Evolutionary conservation across 2,329 filamentous ascomycete species (phyloP), one percentile per base, ranked within the genome.

Genomic region (Ophiostoma novo-ulmi): DNA sequence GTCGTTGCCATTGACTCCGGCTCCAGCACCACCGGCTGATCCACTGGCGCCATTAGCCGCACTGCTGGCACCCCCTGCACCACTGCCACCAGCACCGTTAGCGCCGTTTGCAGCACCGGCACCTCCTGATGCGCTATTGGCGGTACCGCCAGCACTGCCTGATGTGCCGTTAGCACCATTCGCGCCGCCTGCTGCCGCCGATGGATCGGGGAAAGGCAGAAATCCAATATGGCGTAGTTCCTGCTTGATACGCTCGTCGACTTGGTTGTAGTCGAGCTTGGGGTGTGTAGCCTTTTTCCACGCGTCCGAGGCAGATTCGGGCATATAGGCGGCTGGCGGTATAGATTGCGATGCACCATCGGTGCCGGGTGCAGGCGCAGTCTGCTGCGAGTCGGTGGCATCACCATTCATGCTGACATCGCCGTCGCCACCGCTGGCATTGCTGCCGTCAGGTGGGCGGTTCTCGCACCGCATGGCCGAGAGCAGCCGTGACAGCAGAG

Each of bases 161-260:
- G 68, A 39, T 69, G 39, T n/a, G 36, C 64, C 69, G 68, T 52
- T 70, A 14, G 26, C 69, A 14, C 68, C 71, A 17, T 72, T 73
- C 39, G 75, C 72, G 68, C 68, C 68, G 71, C 68, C 39, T 68
- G 71, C 64, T 41, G 71, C 70, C 61, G 75, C 73, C 4, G 39
- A 55, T 3, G 75, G 72, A 17, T 77, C 76, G 3, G 75, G 75
- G 8, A 76, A 73, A 81, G 91, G 88, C 20, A 98, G 83, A 76
- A 99, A 91, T 13, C 95, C 95, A 72, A 97, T 92, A 79, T 97
- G 92, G 17, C 91, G 89, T 22, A 99, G 86, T 78, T 99, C 95
- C 76, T 93, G 91, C 80, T 97, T 92, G 69, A 97, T 87, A 66
- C 95, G 92, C 77, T 97, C 92, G 76, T 99, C 95, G 26, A 97